Evolutionary conservation across 2,329 filamentous ascomycete genomes (phyloP).

Genomic region (Conoideocrella luteorostrata): DNA sequence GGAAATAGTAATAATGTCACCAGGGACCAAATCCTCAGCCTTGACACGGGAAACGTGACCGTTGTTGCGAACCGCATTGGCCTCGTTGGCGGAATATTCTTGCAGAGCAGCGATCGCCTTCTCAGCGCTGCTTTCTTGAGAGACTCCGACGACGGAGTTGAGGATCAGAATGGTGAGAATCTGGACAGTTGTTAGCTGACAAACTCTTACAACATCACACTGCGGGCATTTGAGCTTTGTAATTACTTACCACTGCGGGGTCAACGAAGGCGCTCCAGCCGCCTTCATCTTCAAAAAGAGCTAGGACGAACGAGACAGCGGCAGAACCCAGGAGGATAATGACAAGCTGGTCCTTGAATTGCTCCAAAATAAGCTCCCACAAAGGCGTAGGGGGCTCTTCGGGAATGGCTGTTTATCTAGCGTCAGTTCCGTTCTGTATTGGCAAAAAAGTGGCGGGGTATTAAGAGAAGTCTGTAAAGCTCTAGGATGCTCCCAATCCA

Average conservation of each 20-base stretch:
- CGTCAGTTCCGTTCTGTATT: constrained; percentile 9
- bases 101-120: constrained; percentile 97
- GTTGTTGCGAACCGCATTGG: constrained; percentile 78
- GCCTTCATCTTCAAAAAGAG: constrained; percentile 85
- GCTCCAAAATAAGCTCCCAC: constrained; percentile 94
- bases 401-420: constrained; percentile 42
- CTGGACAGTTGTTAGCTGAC: constrained; percentile 33
- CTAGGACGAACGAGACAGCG: constrained; percentile 86
- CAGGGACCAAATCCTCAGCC: constrained; percentile 94
- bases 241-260: constrained; percentile 72
- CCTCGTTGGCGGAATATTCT: constrained; percentile 98
- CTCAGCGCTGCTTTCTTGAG: constrained; percentile 96
- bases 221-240: background rate
- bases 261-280: constrained; percentile 98
- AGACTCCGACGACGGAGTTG: constrained; percentile 95
- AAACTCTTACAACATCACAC: background rate
- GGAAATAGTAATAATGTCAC: constrained; percentile 80
- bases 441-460: background rate
- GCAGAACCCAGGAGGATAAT: constrained; percentile 91
- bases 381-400: constrained; percentile 94
- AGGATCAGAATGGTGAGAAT: constrained; percentile 95
- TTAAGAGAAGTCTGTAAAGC: background rate
- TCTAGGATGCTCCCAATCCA: background rate
- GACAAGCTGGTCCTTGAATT: constrained; percentile 98
- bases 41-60: constrained; percentile 76